Percentiles rank a stretch among this genome's conserved stretches.
phyloP scores from a whole-genome alignment of 1,284 basidiomycete genomes.

The Leccinum variabile region DNA sequence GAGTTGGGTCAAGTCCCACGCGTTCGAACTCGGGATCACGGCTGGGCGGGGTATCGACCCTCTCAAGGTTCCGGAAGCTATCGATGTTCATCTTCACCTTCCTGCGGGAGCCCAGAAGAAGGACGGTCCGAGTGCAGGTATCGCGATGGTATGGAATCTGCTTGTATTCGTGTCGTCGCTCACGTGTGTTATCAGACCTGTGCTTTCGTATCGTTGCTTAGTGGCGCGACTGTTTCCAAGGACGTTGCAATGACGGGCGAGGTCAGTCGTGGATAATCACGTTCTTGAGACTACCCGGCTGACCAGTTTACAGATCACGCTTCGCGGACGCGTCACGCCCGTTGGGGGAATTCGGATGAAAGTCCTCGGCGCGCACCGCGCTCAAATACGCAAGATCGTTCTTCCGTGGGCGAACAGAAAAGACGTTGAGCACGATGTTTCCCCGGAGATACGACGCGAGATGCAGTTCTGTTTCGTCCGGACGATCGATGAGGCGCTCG shows the following conservation, averaged over 20 bases:
- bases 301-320: conserved; percentile 56
- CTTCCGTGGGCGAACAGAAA: conserved; percentile 82
- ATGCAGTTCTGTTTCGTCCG: conserved; percentile 81
- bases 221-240: conserved; percentile 68
- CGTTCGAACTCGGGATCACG: conserved; percentile 80
- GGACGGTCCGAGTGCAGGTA: conserved; percentile 87
- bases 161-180: background rate
- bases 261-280: conserved; percentile 37
- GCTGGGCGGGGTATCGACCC: conserved; percentile 68
- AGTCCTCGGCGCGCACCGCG: conserved; percentile 81
- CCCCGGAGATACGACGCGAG: conserved; percentile 65
- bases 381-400: conserved; percentile 78
- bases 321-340: conserved; percentile 75
- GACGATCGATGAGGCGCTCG: conserved; percentile 76
- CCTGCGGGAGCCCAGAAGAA: conserved; percentile 88
- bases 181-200: conserved; percentile 50
- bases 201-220: conserved; percentile 81
- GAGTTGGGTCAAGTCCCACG: conserved; percentile 84
- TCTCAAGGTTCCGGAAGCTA: conserved; percentile 63
- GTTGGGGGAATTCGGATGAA: conserved; percentile 71
- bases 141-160: conserved; percentile 67
- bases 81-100: conserved; percentile 88
- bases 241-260: conserved; percentile 84
- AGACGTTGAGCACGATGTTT: conserved; percentile 83
- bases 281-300: background rate